phyloP scores from a whole-genome alignment of 2,329 filamentous ascomycete species.

The Didymella exigua region DNA sequence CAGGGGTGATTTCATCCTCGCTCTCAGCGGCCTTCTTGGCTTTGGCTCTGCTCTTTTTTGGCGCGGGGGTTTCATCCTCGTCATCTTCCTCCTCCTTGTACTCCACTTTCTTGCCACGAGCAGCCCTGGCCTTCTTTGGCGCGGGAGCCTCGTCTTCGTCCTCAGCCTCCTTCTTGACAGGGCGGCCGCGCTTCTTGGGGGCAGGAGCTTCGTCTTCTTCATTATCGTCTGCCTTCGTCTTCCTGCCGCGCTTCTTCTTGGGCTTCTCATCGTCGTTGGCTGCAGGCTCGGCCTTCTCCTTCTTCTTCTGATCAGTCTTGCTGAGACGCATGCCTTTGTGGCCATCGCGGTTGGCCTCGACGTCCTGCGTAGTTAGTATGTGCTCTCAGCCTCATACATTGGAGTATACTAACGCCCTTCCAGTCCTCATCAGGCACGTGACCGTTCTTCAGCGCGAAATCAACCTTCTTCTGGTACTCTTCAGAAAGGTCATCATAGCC shows the following conservation, averaged over 20 bases:
- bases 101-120: constrained; percentile 34
- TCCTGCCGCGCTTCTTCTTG: constrained; percentile 52
- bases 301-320: constrained; percentile 41
- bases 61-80: constrained; percentile 26
- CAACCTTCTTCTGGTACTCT: constrained; percentile 75
- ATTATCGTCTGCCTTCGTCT: constrained; percentile 36
- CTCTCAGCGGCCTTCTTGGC: constrained; percentile 36
- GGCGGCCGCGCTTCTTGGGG: constrained; percentile 38
- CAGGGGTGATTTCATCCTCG: constrained; percentile 24
- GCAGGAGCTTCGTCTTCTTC: constrained; percentile 39
- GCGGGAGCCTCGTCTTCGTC: constrained; percentile 39
- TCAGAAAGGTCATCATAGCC: constrained; percentile 77
- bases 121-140: constrained; percentile 39
- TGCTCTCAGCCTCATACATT: background rate
- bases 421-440: constrained; percentile 87
- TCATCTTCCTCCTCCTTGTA: constrained; percentile 34
- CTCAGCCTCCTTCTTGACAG: constrained; percentile 32
- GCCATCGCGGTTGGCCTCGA: constrained; percentile 73
- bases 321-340: constrained; percentile 64
- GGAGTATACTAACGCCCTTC: constrained; percentile 72
- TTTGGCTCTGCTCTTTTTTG: constrained; percentile 31
- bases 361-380: constrained; percentile 61
- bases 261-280: constrained; percentile 39
- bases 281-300: constrained; percentile 32
- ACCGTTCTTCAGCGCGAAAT: constrained; percentile 72